A percentile compares a stretch with the other conserved stretches of the same genome.
Conservation (phyloP, 1,139 yeast genomes). For the Taiozyma sp. region DNA sequence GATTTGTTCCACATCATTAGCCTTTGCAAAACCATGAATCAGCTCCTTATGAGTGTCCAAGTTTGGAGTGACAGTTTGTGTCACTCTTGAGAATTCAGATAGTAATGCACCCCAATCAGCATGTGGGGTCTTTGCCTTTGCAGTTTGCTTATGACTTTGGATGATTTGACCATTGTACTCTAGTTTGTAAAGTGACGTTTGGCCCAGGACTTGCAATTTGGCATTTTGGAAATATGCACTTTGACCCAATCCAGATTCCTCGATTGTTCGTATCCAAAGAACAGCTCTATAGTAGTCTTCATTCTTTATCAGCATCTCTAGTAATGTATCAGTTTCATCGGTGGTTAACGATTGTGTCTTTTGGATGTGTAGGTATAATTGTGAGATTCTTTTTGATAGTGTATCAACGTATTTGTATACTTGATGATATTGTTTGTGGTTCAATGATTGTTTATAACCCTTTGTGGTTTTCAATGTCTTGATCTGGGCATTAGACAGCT, state of each 20-base stretch:
- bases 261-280: conserved; percentile 1
- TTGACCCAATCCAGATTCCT: conserved; percentile 1
- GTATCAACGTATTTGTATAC: not conserved
- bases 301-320: conserved; percentile 1
- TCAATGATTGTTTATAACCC: not conserved
- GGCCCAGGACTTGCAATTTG: conserved; percentile 13
- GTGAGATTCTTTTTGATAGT: not conserved
- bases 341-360: not conserved
- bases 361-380: not conserved
- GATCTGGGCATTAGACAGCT: not conserved
- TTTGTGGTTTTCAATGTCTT: not conserved
- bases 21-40: conserved; percentile 16
- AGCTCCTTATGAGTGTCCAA: conserved; percentile 16
- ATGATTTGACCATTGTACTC: not conserved
- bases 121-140: not conserved
- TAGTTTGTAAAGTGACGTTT: conserved; percentile 9
- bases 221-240: conserved; percentile 12
- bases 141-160: not conserved
- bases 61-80: conserved; percentile 9
- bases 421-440: not conserved
- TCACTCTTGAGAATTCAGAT: conserved; percentile 1
- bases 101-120: conserved; percentile 3
- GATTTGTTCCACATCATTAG: conserved; percentile 15
- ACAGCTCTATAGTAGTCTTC: conserved; percentile 1
- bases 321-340: conserved; percentile 2